These are phyloP conservation scores for Nannizzia gypsea DNA, from an alignment of 2,329 filamentous ascomycete genomes.

Conservation along the genomic window DNA sequence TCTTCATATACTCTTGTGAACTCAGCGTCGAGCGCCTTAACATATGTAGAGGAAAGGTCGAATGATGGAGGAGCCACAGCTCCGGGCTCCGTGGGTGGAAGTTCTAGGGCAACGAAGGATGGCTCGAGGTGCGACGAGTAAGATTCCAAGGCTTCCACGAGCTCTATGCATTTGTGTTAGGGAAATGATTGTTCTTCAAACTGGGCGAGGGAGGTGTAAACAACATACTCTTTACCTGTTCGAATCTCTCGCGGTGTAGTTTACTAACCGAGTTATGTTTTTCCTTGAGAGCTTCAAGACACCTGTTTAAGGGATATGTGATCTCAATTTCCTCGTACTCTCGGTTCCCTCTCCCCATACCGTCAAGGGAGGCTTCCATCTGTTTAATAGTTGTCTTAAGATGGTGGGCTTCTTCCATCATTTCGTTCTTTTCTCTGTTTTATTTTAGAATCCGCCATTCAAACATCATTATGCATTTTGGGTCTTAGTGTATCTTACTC, in stretches of 20 bases:
- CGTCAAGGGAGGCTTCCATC: constrained; percentile 84
- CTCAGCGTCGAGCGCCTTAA: constrained; percentile 74
- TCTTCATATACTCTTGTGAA: constrained; percentile 95
- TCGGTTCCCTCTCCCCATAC: constrained; percentile 51
- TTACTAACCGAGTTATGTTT: constrained; percentile 71
- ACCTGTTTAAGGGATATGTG: constrained; percentile 70
- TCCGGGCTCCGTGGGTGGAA: constrained; percentile 71
- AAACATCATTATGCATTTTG: neutral
- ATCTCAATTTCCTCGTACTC: constrained; percentile 58
- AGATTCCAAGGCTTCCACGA: constrained; percentile 84
- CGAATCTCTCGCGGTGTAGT: constrained; percentile 79
- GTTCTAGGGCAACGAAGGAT: constrained; percentile 69
- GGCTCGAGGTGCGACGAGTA: constrained; percentile 93
- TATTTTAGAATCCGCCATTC: neutral
- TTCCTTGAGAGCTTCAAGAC: constrained; percentile 69
- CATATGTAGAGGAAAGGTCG: constrained; percentile 83
- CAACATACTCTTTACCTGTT: constrained; percentile 79
- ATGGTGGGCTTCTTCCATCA: constrained; percentile 79
- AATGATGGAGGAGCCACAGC: constrained; percentile 70
- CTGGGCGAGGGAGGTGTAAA: neutral
- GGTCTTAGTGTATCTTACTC: constrained; percentile 34
- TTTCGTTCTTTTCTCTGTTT: constrained; percentile 66
- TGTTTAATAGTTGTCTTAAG: constrained; percentile 79
- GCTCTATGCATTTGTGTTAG: constrained; percentile 48
- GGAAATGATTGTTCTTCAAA: neutral